Base-by-base conservation (phyloP, 257 asterid genomes). In the Penstemon eatonii region DNA sequence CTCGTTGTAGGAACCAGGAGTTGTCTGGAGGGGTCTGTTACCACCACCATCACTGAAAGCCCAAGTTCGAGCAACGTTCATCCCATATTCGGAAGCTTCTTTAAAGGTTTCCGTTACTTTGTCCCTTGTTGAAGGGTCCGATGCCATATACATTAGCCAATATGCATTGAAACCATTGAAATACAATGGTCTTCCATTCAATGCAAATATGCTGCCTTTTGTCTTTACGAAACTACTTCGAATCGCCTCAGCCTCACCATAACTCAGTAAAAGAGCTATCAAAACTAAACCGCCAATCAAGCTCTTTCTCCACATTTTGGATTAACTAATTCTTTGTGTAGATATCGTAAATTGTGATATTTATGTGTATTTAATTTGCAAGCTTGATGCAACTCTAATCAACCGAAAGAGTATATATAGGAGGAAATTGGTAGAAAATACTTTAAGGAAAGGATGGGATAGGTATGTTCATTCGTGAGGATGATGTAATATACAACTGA, bases 91-190 rank as follows among this genome's bases (percentile, higher is more conserved):
- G 3, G 85, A 74, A 8, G 83, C 85, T 36, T 60, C 63, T 2
- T 47, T 41, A 6, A 74, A 70, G 4, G 66, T 73, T 7, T 74
- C 59, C 0, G 79, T 11, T 6, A 80, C 75, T 66, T 73, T 80
- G 38, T 51, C 11, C 68, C 73, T 51, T 7, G 70, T 66, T 7
- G 65, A 13, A 2, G 76, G 59, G 7, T 80, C 70, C 4, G 75
- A 68, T 3, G 82, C 80, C 55, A 58, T 69, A 45, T 65, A 60
- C 84, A 80, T 80, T 15, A 80, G 59, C 81, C 84, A 80, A n/a
- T 80, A 80, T 5, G 85, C 71, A 61, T 77, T 81, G 73, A 77
- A 81, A 7, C 82, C 85, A 68, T 77, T 81, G 58, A 81, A 74
- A 36, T 74, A 73, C 47, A 74, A 77, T 9, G 80, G 74, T 13